phyloP scores from a whole-genome alignment of 2,329 filamentous ascomycete genomes.

The Arthroderma sp. region DNA sequence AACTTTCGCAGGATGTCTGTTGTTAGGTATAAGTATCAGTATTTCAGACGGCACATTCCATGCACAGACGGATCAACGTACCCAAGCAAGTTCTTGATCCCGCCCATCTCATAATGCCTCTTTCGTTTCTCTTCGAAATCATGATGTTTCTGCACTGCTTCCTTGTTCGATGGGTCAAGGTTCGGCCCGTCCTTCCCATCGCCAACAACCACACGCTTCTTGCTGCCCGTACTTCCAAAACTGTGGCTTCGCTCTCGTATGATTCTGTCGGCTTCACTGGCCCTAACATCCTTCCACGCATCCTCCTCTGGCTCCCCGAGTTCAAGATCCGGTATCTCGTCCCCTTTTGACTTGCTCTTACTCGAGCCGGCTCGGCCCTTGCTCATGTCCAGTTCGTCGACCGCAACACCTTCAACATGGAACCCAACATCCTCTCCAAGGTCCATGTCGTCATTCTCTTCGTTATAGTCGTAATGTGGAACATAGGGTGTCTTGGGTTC shows the following conservation, averaged over 20 bases:
- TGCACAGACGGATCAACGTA: constrained; percentile 28
- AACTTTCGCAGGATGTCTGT: constrained; percentile 51
- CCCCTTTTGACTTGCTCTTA: constrained; percentile 27
- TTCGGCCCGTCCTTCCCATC: constrained; percentile 27
- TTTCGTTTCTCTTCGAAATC: constrained; percentile 85
- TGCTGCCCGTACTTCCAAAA: constrained; percentile 27
- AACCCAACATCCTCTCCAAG: constrained; percentile 32
- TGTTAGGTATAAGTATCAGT: neutral
- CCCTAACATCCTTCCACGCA: constrained; percentile 22
- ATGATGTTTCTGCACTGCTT: constrained; percentile 81
- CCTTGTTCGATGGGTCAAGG: constrained; percentile 45
- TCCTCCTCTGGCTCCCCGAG: constrained; percentile 79
- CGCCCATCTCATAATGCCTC: constrained; percentile 98
- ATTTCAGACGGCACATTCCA: neutral
- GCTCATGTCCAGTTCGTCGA: constrained; percentile 53
- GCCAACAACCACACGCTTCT: constrained; percentile 73
- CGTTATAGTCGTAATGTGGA: constrained; percentile 75
- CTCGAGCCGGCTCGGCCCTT: constrained; percentile 18
- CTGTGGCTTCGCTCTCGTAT: constrained; percentile 32
- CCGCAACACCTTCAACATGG: constrained; percentile 58
- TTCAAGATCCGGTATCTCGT: constrained; percentile 75
- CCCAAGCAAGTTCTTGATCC: constrained; percentile 79
- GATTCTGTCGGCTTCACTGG: constrained; percentile 35
- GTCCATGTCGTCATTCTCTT: constrained; percentile 63
- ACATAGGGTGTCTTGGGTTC: constrained; percentile 98